These are phyloP conservation scores for Fragaria ananassa DNA, from an alignment of 306 rosid genomes.

Conservation along the genomic window DNA sequence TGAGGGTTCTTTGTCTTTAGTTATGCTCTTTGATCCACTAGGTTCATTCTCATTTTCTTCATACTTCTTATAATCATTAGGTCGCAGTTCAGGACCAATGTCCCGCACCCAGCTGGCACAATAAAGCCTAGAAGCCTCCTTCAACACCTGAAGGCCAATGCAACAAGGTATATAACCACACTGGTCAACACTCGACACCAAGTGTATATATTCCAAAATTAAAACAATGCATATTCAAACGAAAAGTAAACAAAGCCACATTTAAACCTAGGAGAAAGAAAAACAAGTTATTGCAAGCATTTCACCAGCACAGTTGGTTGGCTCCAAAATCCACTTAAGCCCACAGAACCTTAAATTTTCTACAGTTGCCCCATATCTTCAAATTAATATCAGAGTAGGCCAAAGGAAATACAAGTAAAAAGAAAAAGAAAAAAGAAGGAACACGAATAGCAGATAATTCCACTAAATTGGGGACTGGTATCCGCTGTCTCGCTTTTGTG, in stretches of 20 bases:
- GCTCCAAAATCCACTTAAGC: not conserved
- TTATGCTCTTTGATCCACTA: slow-evolving; percentile 34
- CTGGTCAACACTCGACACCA: not conserved
- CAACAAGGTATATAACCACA: slow-evolving; percentile 6
- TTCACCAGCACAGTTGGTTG: not conserved
- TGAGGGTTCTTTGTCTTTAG: slow-evolving; percentile 62
- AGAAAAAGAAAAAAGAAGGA: not conserved
- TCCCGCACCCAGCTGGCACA: slow-evolving; percentile 90
- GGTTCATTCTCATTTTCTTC: slow-evolving; percentile 40
- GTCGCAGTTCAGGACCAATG: slow-evolving; percentile 91
- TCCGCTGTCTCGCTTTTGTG: not conserved
- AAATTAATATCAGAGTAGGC: not conserved
- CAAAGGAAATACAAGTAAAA: not conserved
- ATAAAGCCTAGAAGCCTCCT: slow-evolving; percentile 78
- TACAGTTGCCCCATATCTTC: not conserved
- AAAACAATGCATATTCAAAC: not conserved
- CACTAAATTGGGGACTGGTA: not conserved
- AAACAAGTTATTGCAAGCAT: not conserved
- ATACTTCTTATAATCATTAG: slow-evolving; percentile 68
- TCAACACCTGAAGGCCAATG: slow-evolving; percentile 53
- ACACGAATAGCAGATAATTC: not conserved
- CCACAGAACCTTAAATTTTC: not conserved
- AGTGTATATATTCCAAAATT: not conserved
- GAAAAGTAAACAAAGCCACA: not conserved
- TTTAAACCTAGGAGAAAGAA: not conserved